Base-by-base conservation (phyloP, 2,329 filamentous ascomycete species). In the Coniella vitis region DNA sequence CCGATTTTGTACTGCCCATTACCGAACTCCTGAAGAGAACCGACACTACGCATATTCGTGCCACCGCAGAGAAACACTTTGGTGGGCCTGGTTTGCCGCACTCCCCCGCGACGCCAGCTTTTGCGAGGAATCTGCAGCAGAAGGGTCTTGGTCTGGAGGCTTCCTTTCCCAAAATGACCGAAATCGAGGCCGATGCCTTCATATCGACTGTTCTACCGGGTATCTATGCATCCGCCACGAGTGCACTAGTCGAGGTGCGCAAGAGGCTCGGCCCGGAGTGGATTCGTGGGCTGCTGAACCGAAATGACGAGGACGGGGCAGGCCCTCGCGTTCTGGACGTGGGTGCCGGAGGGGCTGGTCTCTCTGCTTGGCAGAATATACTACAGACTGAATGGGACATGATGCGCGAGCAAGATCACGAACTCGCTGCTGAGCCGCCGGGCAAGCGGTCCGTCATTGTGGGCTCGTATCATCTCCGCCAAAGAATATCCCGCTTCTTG, bases 381-480 rank as follows among this genome's bases (percentile, higher is more conserved):
- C 58, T 94, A 13, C 75, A 82, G 54, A 85, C 90, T 0, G 90
- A 97, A 62, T 95, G 87, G 84, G 81, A 86, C 46, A 62, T 84
- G 1, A 76, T 90, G 67, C 76, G 62, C 21, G 76, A 81, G 4
- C 68, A 72, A 29, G 21, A 45, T 16, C 70, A 70, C 0, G 58
- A 65, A 19, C 66, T 72, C 29, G 67, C 1, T 61, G 66, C 0
- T 12, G 63, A 71, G 2, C 79, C 82, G 1, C 72, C 77, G 3
- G 87, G 88, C 1, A 89, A 85, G 63, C 85, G 86, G 47, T 90
- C 88, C 0, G 90, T 95, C 1, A 69, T 97, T 3, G 81, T 87
- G 2, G 89, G 83, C 0, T 86, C 88, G 0, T 80, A 89, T 54
- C 70, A 81, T 2, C 72, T 98, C 22, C 81, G 90, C 16, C 74